A percentile compares a stretch with the other conserved stretches of the same genome.
phyloP scores from a whole-genome alignment of 2,329 filamentous ascomycete genomes.

The Diaporthe eres region DNA sequence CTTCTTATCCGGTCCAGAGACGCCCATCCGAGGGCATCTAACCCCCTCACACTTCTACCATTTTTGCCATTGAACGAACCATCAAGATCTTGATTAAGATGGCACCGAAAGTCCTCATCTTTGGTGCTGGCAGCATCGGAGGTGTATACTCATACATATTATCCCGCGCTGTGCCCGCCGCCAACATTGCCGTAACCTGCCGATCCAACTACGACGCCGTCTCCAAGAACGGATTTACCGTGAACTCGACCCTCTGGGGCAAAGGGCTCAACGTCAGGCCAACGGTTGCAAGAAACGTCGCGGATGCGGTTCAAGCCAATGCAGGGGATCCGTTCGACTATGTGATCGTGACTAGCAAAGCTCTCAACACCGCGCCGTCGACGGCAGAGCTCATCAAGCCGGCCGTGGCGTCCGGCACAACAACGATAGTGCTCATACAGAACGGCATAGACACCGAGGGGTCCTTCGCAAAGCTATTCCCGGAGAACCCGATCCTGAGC shows the following conservation, averaged over 20 bases:
- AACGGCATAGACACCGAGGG: conserved; percentile 80
- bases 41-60: neutral
- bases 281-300: conserved; percentile 45
- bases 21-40: neutral
- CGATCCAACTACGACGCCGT: conserved; percentile 51
- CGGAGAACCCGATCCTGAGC: conserved; percentile 71
- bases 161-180: conserved; percentile 44
- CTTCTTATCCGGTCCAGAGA: neutral
- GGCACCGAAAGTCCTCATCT: conserved; percentile 43
- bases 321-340: conserved; percentile 62
- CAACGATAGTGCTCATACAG: conserved; percentile 76
- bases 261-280: conserved; percentile 47
- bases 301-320: conserved; percentile 48
- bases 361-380: conserved; percentile 74
- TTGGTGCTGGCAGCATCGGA: conserved; percentile 54
- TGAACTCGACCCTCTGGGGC: conserved; percentile 51
- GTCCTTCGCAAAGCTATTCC: conserved; percentile 75
- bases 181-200: conserved; percentile 50
- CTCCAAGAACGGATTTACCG: conserved; percentile 47
- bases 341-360: conserved; percentile 79
- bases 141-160: conserved; percentile 47
- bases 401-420: conserved; percentile 66
- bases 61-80: neutral
- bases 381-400: conserved; percentile 74
- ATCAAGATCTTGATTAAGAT: neutral